Evolutionary conservation across 129 eudicot species (phyloP).

Genomic region (Chrysanthemum seticuspe): DNA sequence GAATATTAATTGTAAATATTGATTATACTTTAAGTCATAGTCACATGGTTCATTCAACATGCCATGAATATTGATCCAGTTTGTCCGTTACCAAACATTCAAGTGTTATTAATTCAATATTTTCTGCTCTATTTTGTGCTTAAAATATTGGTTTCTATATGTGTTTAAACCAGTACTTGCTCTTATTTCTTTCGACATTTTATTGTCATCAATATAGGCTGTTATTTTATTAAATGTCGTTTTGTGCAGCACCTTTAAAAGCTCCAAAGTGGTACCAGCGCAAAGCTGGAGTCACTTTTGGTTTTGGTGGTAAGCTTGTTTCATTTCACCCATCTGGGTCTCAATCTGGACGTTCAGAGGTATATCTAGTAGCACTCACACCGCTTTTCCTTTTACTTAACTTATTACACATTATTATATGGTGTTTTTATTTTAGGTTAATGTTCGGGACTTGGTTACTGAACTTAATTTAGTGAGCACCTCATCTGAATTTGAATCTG

Average conservation of each 20-base stretch:
- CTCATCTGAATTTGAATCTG: slow-evolving; percentile 89
- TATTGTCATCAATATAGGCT: background rate
- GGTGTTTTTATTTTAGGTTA: slow-evolving; percentile 46
- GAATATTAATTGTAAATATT: too few species aligned
- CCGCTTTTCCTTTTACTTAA: slow-evolving; percentile 3
- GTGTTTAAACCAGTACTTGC: background rate
- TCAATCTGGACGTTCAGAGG: slow-evolving; percentile 71
- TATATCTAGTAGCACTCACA: slow-evolving; percentile 24
- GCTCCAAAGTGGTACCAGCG: slow-evolving; percentile 95
- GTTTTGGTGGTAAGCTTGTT: slow-evolving; percentile 94
- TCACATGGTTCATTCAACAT: too few species aligned
- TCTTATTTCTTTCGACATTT: slow-evolving; percentile 2
- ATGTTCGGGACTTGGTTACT: slow-evolving; percentile 59
- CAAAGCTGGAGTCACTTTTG: slow-evolving; percentile 88
- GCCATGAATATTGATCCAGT: too few species aligned
- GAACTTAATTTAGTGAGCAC: slow-evolving; percentile 68
- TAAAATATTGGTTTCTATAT: background rate
- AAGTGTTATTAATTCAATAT: too few species aligned
- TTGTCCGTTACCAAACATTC: too few species aligned
- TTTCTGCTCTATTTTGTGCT: too few species aligned
- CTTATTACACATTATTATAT: background rate
- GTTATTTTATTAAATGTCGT: slow-evolving; percentile 2
- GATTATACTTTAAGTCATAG: too few species aligned
- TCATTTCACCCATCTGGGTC: slow-evolving; percentile 63
- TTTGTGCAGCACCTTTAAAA: slow-evolving; percentile 57